Evolutionary conservation across 306 rosid genomes (phyloP).

Genomic region (Mucuna pruriens): DNA sequence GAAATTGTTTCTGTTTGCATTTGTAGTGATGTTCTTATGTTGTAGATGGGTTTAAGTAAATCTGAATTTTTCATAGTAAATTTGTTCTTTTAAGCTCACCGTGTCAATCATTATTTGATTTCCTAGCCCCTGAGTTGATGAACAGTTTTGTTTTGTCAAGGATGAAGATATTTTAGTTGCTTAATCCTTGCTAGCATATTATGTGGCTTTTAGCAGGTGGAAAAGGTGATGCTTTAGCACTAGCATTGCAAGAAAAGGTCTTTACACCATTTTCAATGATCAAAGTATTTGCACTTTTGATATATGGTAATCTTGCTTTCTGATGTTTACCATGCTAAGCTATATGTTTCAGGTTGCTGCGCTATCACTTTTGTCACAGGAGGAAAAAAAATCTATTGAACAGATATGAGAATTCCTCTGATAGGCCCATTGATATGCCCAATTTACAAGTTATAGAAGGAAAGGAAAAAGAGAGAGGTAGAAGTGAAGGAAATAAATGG

Average conservation of each 20-base stretch:
- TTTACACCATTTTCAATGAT: neutral
- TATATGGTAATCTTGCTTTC: neutral
- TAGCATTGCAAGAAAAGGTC: neutral
- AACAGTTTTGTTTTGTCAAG: neutral
- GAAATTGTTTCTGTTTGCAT: neutral
- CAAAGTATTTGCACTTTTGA: neutral
- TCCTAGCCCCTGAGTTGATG: neutral
- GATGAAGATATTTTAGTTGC: neutral
- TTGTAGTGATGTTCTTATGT: neutral
- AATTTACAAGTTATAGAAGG: neutral
- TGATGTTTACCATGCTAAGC: neutral
- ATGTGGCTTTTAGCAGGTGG: neutral
- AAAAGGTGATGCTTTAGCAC: neutral
- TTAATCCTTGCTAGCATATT: neutral
- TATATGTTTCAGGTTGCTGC: neutral
- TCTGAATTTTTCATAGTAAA: neutral
- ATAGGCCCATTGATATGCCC: too few species aligned
- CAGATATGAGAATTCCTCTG: neutral
- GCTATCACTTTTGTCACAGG: neutral
- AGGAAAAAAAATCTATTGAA: neutral
- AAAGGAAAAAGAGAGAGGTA: neutral
- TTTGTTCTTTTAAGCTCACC: neutral
- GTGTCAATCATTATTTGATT: neutral
- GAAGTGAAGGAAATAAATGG: too few species aligned
- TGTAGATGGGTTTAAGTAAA: neutral